These are phyloP conservation scores for Auriscalpium orientale DNA, from an alignment of 768 basidiomycete species.

Conservation along the genomic window DNA sequence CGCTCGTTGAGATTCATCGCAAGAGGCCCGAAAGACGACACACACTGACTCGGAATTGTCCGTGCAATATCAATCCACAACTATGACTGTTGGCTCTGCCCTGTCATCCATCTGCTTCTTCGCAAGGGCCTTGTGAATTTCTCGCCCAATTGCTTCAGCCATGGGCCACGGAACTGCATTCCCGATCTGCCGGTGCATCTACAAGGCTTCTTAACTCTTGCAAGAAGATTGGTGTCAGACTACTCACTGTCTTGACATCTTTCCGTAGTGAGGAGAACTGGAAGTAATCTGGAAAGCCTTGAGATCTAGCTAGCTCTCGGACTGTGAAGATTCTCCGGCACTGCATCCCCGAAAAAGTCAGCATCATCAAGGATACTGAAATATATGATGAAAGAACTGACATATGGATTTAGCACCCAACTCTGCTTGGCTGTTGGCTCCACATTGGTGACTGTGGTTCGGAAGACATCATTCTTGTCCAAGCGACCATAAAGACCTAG, in stretches of 20 bases:
- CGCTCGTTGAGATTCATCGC: too few relatives aligned
- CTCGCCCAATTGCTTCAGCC: conserved; percentile 53
- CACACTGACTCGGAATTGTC: too few relatives aligned
- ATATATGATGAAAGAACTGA: conserved; percentile 23
- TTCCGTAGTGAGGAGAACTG: conserved; percentile 46
- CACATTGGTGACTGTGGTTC: conserved; percentile 72
- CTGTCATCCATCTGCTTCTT: conserved; percentile 23
- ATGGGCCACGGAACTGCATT: conserved; percentile 73
- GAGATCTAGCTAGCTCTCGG: conserved; percentile 70
- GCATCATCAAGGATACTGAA: neutral
- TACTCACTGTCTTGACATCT: conserved; percentile 54
- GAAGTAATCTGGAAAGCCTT: conserved; percentile 76
- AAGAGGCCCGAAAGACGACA: too few relatives aligned
- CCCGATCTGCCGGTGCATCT: conserved; percentile 80
- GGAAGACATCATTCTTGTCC: conserved; percentile 47
- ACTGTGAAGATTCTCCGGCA: conserved; percentile 66
- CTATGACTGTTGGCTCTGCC: neutral
- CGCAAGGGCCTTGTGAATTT: conserved; percentile 45
- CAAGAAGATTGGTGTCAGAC: neutral
- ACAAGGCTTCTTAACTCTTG: neutral
- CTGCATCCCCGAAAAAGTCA: conserved; percentile 26
- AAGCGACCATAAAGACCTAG: conserved; percentile 54
- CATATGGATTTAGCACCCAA: conserved; percentile 59
- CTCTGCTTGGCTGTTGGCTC: conserved; percentile 75
- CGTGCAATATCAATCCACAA: too few relatives aligned